Evolutionary conservation across 306 rosid species (phyloP).

Genomic region (Trifolium repens): DNA sequence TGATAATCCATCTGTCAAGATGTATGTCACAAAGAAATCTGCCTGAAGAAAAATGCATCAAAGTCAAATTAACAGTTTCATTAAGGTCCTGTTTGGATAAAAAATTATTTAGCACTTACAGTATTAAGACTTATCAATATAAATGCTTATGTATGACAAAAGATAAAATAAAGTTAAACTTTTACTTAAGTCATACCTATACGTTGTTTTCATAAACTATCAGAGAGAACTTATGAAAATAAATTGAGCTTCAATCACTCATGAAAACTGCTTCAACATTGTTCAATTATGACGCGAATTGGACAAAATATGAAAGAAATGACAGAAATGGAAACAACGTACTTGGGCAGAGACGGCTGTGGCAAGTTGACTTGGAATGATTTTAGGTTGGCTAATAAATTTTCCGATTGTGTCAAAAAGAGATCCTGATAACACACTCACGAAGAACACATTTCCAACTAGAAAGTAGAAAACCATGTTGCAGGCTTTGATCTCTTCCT

Average conservation of each 20-base stretch:
- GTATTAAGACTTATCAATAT: not conserved
- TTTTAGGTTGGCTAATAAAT: constrained; percentile 66
- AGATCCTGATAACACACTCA: constrained; percentile 88
- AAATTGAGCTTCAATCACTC: not conserved
- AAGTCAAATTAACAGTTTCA: not conserved
- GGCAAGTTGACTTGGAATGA: constrained; percentile 76
- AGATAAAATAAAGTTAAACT: not conserved
- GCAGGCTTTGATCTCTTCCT: constrained; percentile 91
- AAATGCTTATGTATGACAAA: not conserved
- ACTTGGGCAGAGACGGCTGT: constrained; percentile 83
- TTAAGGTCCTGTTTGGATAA: too few species aligned
- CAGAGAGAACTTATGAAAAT: not conserved
- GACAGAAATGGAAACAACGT: constrained; percentile 45
- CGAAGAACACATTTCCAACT: constrained; percentile 88
- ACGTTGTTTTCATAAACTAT: not conserved
- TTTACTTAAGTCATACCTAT: not conserved
- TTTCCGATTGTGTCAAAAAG: constrained; percentile 80
- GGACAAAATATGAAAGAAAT: constrained; percentile 11
- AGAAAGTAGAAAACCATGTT: constrained; percentile 94
- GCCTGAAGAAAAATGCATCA: constrained; percentile 61
- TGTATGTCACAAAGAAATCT: constrained; percentile 92
- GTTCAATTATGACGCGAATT: not conserved
- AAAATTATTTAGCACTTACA: not conserved
- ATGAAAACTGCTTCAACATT: constrained; percentile 3
- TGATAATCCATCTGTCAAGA: constrained; percentile 81